phyloP scores from a whole-genome alignment of 2,329 filamentous ascomycete genomes.

The Macrophomina pseudophaseolina region DNA sequence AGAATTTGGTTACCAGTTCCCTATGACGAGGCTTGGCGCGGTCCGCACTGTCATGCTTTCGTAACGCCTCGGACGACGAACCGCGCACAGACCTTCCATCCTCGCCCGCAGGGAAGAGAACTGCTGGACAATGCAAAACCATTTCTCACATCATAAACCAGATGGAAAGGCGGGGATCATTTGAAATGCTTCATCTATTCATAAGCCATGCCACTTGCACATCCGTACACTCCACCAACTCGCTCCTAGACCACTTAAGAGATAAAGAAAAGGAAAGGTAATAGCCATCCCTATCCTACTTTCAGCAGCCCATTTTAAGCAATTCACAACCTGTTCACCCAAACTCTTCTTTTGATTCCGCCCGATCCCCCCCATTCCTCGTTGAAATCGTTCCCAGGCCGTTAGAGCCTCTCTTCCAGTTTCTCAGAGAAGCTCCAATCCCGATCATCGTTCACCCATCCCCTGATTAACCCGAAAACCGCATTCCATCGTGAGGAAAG shows the following conservation, averaged over 20 bases:
- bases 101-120: too few species aligned
- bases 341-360: not conserved
- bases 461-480: slow-evolving; percentile 14
- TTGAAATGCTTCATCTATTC: slow-evolving; percentile 18
- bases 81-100: too few species aligned
- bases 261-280: not conserved
- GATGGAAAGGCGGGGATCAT: not conserved
- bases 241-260: not conserved
- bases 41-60: too few species aligned
- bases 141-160: too few species aligned
- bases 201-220: not conserved
- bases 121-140: too few species aligned
- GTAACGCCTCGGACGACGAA: too few species aligned
- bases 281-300: not conserved
- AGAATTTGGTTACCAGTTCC: too few species aligned
- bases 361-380: too few species aligned
- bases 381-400: too few species aligned
- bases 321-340: too few species aligned
- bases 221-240: not conserved
- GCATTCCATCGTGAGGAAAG: slow-evolving; percentile 14
- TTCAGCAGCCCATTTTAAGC: not conserved
- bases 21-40: too few species aligned
- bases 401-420: too few species aligned
- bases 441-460: not conserved
- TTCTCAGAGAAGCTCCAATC: not conserved